Evolutionary conservation across 129 eudicot species (phyloP).

Genomic region (Calendula officinalis): DNA sequence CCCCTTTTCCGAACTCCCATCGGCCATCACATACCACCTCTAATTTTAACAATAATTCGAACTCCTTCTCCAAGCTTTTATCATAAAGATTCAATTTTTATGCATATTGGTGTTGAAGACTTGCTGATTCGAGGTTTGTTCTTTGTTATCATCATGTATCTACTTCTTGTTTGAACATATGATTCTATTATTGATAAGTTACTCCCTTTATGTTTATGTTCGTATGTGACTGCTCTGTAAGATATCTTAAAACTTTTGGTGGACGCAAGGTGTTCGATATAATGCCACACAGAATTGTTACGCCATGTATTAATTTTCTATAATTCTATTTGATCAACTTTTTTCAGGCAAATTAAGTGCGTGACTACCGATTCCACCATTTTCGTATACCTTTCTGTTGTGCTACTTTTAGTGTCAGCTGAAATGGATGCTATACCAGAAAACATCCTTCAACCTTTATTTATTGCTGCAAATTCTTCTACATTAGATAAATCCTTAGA

Average conservation of each 20-base stretch:
- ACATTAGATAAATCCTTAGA: constrained; percentile 42
- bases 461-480: constrained; percentile 42
- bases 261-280: constrained; percentile 15
- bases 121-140: neutral
- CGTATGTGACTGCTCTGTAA: neutral
- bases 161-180: neutral
- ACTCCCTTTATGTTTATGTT: neutral
- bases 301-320: neutral
- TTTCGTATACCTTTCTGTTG: neutral
- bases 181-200: neutral
- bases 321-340: neutral
- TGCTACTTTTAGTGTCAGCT: neutral
- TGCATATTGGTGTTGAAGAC: too few species aligned
- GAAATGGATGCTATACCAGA: constrained; percentile 50
- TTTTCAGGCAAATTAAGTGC: constrained; percentile 8
- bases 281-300: neutral
- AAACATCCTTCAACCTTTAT: constrained; percentile 38
- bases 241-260: neutral
- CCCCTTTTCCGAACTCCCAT: too few species aligned
- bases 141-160: neutral
- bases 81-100: too few species aligned
- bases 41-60: too few species aligned
- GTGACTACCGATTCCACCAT: neutral
- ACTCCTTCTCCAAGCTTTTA: too few species aligned
- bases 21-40: too few species aligned